Conservation (phyloP, 495 filamentous ascomycete genomes). For the Letharia columbiana region DNA sequence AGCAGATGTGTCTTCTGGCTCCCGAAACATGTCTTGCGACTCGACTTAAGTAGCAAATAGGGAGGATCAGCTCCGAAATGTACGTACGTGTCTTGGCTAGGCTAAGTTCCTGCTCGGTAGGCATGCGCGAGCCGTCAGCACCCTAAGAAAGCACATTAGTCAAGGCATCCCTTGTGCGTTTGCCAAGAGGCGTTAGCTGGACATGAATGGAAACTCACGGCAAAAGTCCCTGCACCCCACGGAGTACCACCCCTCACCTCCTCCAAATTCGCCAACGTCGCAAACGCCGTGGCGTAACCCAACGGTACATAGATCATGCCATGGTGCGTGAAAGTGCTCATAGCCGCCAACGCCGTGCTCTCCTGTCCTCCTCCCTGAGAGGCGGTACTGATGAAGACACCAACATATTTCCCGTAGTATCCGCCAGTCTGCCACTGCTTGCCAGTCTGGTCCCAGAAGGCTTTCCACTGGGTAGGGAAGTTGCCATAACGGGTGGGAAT, state of each 20-base stretch:
- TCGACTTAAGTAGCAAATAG: too few relatives aligned
- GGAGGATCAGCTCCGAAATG: too few relatives aligned
- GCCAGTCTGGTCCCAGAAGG: slow-evolving; percentile 80
- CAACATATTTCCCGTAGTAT: slow-evolving; percentile 85
- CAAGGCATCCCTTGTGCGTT: background rate
- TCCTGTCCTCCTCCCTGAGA: slow-evolving; percentile 88
- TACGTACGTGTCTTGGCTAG: slow-evolving; percentile 53
- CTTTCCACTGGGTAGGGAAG: slow-evolving; percentile 95
- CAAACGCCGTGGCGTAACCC: slow-evolving; percentile 79
- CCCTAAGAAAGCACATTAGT: slow-evolving; percentile 30
- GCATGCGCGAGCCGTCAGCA: slow-evolving; percentile 72
- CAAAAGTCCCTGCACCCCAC: slow-evolving; percentile 94
- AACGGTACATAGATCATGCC: slow-evolving; percentile 93
- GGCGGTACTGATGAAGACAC: slow-evolving; percentile 81
- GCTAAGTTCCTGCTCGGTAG: slow-evolving; percentile 61
- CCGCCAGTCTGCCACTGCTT: slow-evolving; percentile 61
- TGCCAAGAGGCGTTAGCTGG: background rate
- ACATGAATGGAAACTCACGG: slow-evolving; percentile 41
- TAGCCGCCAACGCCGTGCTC: slow-evolving; percentile 67
- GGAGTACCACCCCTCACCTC: slow-evolving; percentile 79
- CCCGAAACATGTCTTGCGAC: too few relatives aligned
- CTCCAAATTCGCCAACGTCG: slow-evolving; percentile 52
- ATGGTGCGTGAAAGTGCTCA: slow-evolving; percentile 89
- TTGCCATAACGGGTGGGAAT: slow-evolving; percentile 98
- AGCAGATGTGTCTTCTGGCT: too few relatives aligned